A percentile compares a stretch with the other conserved stretches of the same genome.
Conservation (phyloP, 345 rosid species). For the Hevea brasiliensis region DNA sequence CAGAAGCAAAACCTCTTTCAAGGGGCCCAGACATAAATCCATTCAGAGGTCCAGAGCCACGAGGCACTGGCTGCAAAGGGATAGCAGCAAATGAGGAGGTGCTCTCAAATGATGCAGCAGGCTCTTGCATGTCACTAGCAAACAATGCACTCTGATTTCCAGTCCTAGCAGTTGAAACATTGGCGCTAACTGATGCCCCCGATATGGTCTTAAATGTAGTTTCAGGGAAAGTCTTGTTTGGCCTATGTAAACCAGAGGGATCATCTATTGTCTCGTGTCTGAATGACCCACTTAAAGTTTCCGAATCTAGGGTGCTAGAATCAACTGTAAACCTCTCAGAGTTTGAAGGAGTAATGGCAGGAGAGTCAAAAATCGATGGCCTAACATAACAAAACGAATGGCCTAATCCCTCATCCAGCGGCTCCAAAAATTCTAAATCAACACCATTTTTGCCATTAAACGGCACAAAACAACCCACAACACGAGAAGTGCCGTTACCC, state of each 20-base stretch:
- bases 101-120: slow-evolving; percentile 96
- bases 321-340: slow-evolving; percentile 95
- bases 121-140: slow-evolving; percentile 73
- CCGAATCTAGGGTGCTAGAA: slow-evolving; percentile 93
- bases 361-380: slow-evolving; percentile 81
- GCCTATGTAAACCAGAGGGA: slow-evolving; percentile 53
- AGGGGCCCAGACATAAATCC: slow-evolving; percentile 94
- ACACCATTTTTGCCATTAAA: slow-evolving; percentile 72
- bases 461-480: slow-evolving; percentile 88
- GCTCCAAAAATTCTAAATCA: slow-evolving; percentile 81
- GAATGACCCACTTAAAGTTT: slow-evolving; percentile 79
- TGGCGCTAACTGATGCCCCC: slow-evolving; percentile 97
- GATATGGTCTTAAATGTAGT: slow-evolving; percentile 94
- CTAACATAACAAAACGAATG: slow-evolving; percentile 97
- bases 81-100: slow-evolving; percentile 89
- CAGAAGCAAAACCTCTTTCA: slow-evolving; percentile 87
- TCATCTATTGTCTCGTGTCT: slow-evolving; percentile 77
- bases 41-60: slow-evolving; percentile 82
- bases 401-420: slow-evolving; percentile 91
- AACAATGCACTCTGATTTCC: slow-evolving; percentile 72
- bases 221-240: slow-evolving; percentile 63
- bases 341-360: slow-evolving; percentile 84
- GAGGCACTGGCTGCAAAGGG: slow-evolving; percentile 91
- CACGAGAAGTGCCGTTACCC: slow-evolving; percentile 98
- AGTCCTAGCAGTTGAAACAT: slow-evolving; percentile 93